phyloP scores from a whole-genome alignment of 1,139 yeast genomes.

The Arxiozyma telluris region DNA sequence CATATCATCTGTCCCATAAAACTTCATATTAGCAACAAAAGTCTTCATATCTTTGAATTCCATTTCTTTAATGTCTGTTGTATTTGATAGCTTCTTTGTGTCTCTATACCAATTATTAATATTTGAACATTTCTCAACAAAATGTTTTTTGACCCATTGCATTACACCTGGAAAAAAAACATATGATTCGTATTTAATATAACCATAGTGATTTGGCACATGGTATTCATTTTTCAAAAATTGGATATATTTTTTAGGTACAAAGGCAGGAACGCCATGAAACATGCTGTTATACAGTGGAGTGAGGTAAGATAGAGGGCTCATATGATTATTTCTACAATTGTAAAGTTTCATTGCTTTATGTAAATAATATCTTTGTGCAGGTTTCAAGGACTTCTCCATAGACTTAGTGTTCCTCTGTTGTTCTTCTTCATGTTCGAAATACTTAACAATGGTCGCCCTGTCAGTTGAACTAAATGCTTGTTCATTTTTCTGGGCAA shows the following conservation, averaged over 20 bases:
- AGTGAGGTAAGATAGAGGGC: slow-evolving; percentile 35
- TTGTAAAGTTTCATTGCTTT: slow-evolving; percentile 32
- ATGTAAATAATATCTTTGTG: slow-evolving; percentile 22
- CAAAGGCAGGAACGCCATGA: slow-evolving; percentile 44
- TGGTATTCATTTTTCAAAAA: slow-evolving; percentile 40
- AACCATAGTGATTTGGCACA: slow-evolving; percentile 29
- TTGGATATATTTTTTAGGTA: slow-evolving; percentile 36
- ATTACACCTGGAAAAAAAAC: slow-evolving; percentile 25
- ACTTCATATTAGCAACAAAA: slow-evolving; percentile 13
- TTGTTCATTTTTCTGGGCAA: slow-evolving; percentile 5
- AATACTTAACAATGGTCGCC: not conserved
- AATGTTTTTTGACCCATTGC: slow-evolving; percentile 17
- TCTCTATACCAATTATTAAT: slow-evolving; percentile 13
- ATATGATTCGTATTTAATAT: slow-evolving; percentile 21
- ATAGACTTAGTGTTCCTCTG: slow-evolving; percentile 2
- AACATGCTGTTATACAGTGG: slow-evolving; percentile 41
- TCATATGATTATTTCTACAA: slow-evolving; percentile 49
- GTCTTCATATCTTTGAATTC: slow-evolving; percentile 14
- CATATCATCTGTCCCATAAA: slow-evolving; percentile 9
- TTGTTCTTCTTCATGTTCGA: slow-evolving; percentile 4
- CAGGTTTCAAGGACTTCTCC: slow-evolving; percentile 12
- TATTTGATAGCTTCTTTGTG: slow-evolving; percentile 9
- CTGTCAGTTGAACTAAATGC: slow-evolving; percentile 4
- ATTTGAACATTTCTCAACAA: slow-evolving; percentile 11
- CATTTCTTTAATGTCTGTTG: slow-evolving; percentile 12